A percentile compares a stretch with the other conserved stretches of the same genome.
Evolutionary conservation across 768 basidiomycete genomes (phyloP).

Genomic region (Exsudoporus frostii): DNA sequence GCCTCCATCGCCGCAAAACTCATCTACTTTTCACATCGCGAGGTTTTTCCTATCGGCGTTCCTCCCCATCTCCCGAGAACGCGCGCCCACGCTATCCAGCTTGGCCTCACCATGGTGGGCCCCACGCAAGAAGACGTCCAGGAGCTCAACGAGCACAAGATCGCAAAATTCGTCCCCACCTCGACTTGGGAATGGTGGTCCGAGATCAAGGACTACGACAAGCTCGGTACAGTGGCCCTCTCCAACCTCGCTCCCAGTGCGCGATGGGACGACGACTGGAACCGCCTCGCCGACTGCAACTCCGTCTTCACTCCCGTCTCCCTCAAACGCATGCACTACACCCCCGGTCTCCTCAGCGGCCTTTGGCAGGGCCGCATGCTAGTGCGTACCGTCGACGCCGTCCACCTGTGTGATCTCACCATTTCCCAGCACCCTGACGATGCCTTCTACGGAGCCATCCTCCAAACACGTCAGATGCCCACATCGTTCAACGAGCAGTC

Average conservation of each 20-base stretch:
- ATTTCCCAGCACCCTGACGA: conserved; percentile 21
- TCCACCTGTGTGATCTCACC: not conserved
- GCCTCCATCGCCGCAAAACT: conserved; percentile 58
- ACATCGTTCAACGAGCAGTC: conserved; percentile 33
- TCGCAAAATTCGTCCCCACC: conserved; percentile 29
- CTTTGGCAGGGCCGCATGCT: conserved; percentile 63
- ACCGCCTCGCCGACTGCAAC: conserved; percentile 46
- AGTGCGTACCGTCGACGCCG: conserved; percentile 37
- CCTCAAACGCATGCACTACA: conserved; percentile 38
- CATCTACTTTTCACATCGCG: conserved; percentile 57
- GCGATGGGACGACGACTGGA: conserved; percentile 58
- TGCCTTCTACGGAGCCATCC: conserved; percentile 12
- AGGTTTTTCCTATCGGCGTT: conserved; percentile 43
- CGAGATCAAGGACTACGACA: conserved; percentile 16
- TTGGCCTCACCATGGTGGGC: conserved; percentile 26
- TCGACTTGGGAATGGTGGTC: conserved; percentile 24
- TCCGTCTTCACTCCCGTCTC: conserved; percentile 32
- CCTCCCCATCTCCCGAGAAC: conserved; percentile 37
- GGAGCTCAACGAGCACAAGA: conserved; percentile 49
- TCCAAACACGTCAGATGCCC: conserved; percentile 24
- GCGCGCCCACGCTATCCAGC: conserved; percentile 28
- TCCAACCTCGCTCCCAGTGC: conserved; percentile 36
- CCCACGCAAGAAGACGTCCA: conserved; percentile 59
- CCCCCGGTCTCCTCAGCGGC: conserved; percentile 51
- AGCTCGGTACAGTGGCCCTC: conserved; percentile 22